Conservation (phyloP, 78 protist species). For the Emiliania huxleyi region DNA sequence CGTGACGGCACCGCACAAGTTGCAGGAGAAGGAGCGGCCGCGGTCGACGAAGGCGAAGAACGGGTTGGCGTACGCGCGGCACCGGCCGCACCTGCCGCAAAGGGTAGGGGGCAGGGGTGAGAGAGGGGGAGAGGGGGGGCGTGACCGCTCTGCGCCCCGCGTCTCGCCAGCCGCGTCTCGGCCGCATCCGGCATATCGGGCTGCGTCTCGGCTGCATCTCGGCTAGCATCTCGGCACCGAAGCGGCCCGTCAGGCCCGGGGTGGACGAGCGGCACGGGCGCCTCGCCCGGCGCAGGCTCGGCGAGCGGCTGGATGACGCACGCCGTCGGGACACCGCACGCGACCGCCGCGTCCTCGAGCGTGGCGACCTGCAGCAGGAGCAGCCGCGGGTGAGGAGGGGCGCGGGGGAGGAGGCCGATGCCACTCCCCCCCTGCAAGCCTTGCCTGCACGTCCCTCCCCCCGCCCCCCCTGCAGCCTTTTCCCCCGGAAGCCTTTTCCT, state of each 20-base stretch:
- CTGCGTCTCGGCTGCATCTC: too few relatives aligned
- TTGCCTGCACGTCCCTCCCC: too few relatives aligned
- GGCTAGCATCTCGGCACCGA: too few relatives aligned
- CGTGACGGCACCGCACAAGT: slow-evolving; percentile 32
- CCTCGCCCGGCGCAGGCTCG: background rate
- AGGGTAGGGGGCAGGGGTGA: too few relatives aligned
- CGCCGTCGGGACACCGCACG: background rate
- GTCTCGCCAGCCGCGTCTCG: too few relatives aligned
- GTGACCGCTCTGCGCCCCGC: too few relatives aligned
- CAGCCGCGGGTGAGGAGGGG: background rate
- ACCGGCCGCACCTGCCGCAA: too few relatives aligned
- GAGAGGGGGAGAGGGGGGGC: too few relatives aligned
- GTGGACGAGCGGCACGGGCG: slow-evolving; percentile 28
- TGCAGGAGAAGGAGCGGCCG: slow-evolving; percentile 67
- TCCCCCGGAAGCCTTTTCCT: too few relatives aligned
- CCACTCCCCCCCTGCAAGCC: too few relatives aligned
- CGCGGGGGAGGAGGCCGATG: background rate
- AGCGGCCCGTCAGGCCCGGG: slow-evolving; percentile 14
- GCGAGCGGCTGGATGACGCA: background rate
- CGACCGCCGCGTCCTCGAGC: background rate
- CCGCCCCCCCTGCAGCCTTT: too few relatives aligned
- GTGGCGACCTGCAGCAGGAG: background rate
- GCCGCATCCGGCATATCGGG: too few relatives aligned
- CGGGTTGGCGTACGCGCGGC: slow-evolving; percentile 79
- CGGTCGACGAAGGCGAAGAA: slow-evolving; percentile 58